Evolutionary conservation across 768 basidiomycete species (phyloP).

Genomic region (Rhodotorula sphaerocarpa): DNA sequence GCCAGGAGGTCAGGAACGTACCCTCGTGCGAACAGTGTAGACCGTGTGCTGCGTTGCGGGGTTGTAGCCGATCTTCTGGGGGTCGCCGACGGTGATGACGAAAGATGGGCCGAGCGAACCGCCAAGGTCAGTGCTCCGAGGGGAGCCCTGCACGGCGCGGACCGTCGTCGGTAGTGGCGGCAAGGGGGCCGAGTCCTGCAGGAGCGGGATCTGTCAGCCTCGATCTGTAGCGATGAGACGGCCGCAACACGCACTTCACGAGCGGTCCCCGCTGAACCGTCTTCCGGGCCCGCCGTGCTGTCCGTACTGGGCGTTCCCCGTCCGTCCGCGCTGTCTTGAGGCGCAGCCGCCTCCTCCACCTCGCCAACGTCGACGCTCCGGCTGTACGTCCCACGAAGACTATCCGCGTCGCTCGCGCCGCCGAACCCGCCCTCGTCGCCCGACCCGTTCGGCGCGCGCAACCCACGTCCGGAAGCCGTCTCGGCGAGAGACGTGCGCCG

Average conservation of each 20-base stretch:
- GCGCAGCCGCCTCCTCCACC: neutral
- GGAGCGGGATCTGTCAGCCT: too few species aligned
- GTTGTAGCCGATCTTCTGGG: conserved; percentile 91
- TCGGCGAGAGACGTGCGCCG: neutral
- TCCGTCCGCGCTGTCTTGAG: conserved; percentile 10
- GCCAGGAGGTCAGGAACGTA: too few species aligned
- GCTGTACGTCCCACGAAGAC: conserved; percentile 29
- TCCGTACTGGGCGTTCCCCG: neutral
- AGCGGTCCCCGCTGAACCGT: neutral
- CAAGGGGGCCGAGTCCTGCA: conserved; percentile 16
- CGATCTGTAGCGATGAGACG: too few species aligned
- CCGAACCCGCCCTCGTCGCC: conserved; percentile 28
- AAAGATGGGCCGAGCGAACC: conserved; percentile 47
- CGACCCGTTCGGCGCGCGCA: conserved; percentile 27
- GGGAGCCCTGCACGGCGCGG: conserved; percentile 14
- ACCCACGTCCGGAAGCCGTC: conserved; percentile 3
- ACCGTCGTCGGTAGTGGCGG: conserved; percentile 3
- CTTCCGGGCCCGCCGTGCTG: neutral
- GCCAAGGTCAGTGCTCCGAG: conserved; percentile 17
- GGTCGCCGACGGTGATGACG: conserved; percentile 85
- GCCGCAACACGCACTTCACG: conserved; percentile 8
- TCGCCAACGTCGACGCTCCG: conserved; percentile 21
- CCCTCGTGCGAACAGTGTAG: conserved; percentile 88
- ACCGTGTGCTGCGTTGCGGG: conserved; percentile 64
- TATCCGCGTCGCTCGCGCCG: conserved; percentile 24